Base-by-base conservation (phyloP, 805 yeast species). In the Candida multigemmis region DNA sequence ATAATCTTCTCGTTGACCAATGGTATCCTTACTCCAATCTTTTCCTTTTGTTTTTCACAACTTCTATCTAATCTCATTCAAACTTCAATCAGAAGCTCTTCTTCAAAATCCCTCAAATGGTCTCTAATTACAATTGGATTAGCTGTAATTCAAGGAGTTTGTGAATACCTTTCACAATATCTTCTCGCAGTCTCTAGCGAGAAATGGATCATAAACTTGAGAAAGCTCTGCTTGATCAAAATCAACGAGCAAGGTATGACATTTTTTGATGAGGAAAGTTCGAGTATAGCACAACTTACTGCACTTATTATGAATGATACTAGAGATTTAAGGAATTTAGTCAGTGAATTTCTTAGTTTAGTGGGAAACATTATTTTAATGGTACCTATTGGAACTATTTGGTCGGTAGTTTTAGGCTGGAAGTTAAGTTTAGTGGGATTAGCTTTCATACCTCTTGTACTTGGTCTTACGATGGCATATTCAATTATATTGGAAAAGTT, bases 401-500 rank as follows among this genome's bases (percentile, higher is more conserved):
- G 96, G 96, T 75, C 96, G 0, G 35, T 85, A 1, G 65, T 64
- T 0, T 47, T 65, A 7, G 95, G 96, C 0, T 91, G 97, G 97
- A 81, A 78, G 41, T 55, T 91, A 22, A 71, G 96, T 2, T 53
- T 89, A 7, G 91, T 84, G 2, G 93, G 94, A 2, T 41, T 87
- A 7, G 67, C 94, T 0, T 61, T 86, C 48, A 65, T 81, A 9
- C 93, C 95, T 0, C 36, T 75, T 8, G 73, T 82, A 26, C 40
- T 71, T 0, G 14, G 70, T 0, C 42, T 74, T 2, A 68, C 87
- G 3, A 50, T 57, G 0, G 23, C 60, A 1, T 83, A 74, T 47
- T 73, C 82, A 5, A 33, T 44, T 0, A 26, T 73, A 3, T 50
- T 78, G 17, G 74, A 69, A 33, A 47, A 36, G 7, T 64, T 64